phyloP scores from a whole-genome alignment of 129 eudicot genomes.

The Heracleum sosnowskyi region DNA sequence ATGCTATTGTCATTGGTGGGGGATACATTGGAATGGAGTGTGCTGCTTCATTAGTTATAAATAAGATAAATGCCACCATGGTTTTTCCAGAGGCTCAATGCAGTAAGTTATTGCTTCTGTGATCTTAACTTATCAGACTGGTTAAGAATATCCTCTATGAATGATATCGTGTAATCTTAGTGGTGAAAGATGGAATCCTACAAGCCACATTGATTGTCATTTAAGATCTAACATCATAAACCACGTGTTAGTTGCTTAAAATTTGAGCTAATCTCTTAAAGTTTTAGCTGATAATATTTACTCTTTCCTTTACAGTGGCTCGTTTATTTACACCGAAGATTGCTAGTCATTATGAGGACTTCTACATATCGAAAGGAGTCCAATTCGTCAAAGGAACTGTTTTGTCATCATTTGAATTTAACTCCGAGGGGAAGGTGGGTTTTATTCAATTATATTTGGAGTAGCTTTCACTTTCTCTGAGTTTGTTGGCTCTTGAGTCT shows the following conservation, averaged over 20 bases:
- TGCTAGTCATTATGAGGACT: constrained; percentile 80
- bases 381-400: constrained; percentile 89
- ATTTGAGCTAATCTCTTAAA: not conserved
- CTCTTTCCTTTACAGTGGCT: constrained; percentile 48
- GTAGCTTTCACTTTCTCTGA: not conserved
- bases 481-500: not conserved
- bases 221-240: not conserved
- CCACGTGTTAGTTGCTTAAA: not conserved
- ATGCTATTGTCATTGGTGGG: constrained; percentile 96
- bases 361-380: constrained; percentile 75
- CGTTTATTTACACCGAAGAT: constrained; percentile 91
- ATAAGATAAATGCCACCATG: constrained; percentile 85
- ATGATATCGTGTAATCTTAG: not conserved
- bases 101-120: constrained; percentile 43
- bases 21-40: constrained; percentile 99
- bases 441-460: not conserved
- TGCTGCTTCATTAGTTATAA: constrained; percentile 92
- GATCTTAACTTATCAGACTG: not conserved
- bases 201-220: not conserved
- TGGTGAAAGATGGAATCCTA: not conserved
- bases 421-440: constrained; percentile 70
- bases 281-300: not conserved
- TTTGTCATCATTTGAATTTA: constrained; percentile 69
- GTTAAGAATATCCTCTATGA: not conserved
- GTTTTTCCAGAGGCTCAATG: constrained; percentile 92